Conservation (phyloP, 768 basidiomycete species). For the Pleurotus sapidus region DNA sequence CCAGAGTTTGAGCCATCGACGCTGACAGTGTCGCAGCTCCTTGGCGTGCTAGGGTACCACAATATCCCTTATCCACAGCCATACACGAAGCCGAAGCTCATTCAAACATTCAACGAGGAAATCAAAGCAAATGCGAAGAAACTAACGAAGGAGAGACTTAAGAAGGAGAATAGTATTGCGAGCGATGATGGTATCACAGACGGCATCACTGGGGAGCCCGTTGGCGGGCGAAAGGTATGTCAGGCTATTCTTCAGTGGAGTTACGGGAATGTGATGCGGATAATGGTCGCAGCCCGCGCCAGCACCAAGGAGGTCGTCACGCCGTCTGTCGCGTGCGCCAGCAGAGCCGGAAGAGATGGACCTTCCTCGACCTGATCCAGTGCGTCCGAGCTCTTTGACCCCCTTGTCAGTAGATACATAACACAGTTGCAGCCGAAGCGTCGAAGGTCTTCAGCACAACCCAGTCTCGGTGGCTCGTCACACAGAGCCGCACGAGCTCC, state of each 20-base stretch:
- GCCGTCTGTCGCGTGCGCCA: constrained; percentile 61
- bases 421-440: constrained; percentile 60
- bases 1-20: constrained; percentile 70
- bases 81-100: constrained; percentile 74
- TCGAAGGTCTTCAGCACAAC: constrained; percentile 77
- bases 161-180: constrained; percentile 65
- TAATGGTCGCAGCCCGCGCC: constrained; percentile 15
- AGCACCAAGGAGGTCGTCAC: constrained; percentile 52
- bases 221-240: constrained; percentile 48
- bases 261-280: not conserved
- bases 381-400: constrained; percentile 27
- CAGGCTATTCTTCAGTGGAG: not conserved
- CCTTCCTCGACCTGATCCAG: constrained; percentile 49
- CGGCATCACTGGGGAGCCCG: constrained; percentile 73
- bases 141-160: constrained; percentile 61
- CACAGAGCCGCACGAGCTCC: constrained; percentile 29
- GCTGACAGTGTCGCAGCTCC: constrained; percentile 78
- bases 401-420: not conserved
- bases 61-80: constrained; percentile 71
- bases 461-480: constrained; percentile 52
- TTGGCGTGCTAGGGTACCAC: constrained; percentile 76
- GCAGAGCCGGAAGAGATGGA: constrained; percentile 37
- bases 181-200: constrained; percentile 84
- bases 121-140: constrained; percentile 57
- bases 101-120: constrained; percentile 76